Base-by-base conservation (phyloP, 2,329 filamentous ascomycete genomes). In the Achaetomium macrosporum region DNA sequence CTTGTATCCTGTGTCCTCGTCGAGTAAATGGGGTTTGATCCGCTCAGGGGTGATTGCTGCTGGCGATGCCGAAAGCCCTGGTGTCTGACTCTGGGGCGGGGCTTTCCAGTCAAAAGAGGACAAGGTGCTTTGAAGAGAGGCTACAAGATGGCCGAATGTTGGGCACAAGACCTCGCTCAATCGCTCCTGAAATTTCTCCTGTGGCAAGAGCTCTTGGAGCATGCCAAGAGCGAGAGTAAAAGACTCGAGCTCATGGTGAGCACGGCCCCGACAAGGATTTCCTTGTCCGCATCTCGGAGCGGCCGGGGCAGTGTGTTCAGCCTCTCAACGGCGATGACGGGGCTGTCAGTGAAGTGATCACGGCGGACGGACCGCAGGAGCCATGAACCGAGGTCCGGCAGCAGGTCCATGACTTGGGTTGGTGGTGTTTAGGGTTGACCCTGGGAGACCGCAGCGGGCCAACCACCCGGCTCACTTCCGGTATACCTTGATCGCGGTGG, bases 131-230 rank as follows among this genome's bases (percentile, higher is more conserved):
- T 57, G 47, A 3, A 63, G 47, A 2, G 57, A 48, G 19, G 47
- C 30, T 9, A 60, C 45, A 5, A 63, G 57, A 15, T 59, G 59
- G 6, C 59, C 57, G 10, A 63, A 56, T 2, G 61, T 62, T 10
- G 60, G 60, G 33, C 56, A 61, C 10, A 63, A 30, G 2, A 62
- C 58, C 40, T 63, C 61, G 29, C 55, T 57, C n/a, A 62, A 52
- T 16, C 61, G 53, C 17, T 62, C 59, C n/a, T 56, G 54, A 3
- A 57, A 59, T 31, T 58, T 55, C 12, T 63, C 60, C 25, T 57
- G 51, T 13, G 61, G 61, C 30, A 63, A 37, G 6, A 61, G 39
- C 40, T 62, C 59, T 5, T 51, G 54, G 8, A 63, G 53, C 45
- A 63, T 57, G 42, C 50, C 47, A 15, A 63, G 59, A 31, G 60